Conservation (phyloP, 495 filamentous ascomycete genomes). For the Letharia lupina region DNA sequence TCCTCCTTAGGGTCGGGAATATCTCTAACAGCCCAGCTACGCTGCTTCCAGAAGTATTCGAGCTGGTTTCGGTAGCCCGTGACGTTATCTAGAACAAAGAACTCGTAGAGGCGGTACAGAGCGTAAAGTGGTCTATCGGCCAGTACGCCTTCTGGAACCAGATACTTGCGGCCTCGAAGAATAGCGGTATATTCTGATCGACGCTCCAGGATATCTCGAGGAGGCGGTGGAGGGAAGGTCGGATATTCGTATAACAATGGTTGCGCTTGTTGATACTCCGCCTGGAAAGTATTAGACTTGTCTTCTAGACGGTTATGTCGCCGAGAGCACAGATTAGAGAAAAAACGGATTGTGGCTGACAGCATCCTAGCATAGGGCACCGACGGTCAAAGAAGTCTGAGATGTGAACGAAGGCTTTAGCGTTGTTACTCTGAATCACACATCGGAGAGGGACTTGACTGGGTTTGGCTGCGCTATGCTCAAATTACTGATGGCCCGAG, state of each 20-base stretch:
- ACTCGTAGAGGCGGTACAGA: slow-evolving; percentile 28
- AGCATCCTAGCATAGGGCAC: neutral
- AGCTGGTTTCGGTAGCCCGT: slow-evolving; percentile 27
- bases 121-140: slow-evolving; percentile 15
- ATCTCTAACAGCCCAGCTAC: slow-evolving; percentile 11
- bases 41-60: slow-evolving; percentile 25
- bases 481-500: no score
- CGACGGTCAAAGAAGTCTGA: no score
- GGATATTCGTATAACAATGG: neutral
- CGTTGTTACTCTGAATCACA: no score
- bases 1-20: neutral
- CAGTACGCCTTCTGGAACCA: slow-evolving; percentile 1
- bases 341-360: no score
- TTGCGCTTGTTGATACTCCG: neutral
- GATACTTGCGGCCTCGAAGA: slow-evolving; percentile 17
- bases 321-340: neutral
- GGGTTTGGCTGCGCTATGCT: no score
- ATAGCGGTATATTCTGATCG: slow-evolving; percentile 2
- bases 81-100: slow-evolving; percentile 24
- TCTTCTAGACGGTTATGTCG: neutral
- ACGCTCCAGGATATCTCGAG: slow-evolving; percentile 10
- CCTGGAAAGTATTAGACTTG: neutral
- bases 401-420: no score
- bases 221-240: slow-evolving; percentile 8
- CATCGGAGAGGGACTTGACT: no score